phyloP scores from a whole-genome alignment of 306 rosid species.

The Fragaria nilgerrensis region DNA sequence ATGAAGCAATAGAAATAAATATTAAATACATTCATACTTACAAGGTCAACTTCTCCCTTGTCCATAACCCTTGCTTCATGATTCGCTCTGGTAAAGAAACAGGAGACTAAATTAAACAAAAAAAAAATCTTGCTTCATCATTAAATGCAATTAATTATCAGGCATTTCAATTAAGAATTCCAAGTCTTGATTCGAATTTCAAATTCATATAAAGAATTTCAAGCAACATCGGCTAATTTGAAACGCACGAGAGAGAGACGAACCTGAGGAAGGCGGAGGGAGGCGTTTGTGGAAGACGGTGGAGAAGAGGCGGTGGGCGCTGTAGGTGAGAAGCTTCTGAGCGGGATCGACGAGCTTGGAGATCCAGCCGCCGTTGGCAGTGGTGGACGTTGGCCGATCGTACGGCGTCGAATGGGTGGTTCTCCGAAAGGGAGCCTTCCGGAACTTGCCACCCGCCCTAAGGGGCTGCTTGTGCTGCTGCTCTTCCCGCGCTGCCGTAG shows the following conservation, averaged over 20 bases:
- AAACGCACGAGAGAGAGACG: background rate
- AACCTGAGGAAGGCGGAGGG: conserved; percentile 26
- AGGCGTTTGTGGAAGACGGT: conserved; percentile 78
- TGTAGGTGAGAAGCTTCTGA: conserved; percentile 57
- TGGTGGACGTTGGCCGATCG: conserved; percentile 66
- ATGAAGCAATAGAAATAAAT: too few species aligned
- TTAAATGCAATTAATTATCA: too few species aligned
- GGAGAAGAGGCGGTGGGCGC: conserved; percentile 72
- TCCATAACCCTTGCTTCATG: conserved; percentile 31
- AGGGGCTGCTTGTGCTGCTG: conserved; percentile 27
- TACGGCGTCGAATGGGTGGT: conserved; percentile 68
- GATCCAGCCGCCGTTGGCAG: conserved; percentile 58
- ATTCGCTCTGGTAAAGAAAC: conserved; percentile 41
- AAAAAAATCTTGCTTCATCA: background rate
- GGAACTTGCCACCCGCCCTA: conserved; percentile 85
- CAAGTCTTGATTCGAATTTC: background rate
- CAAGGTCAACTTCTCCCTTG: conserved; percentile 42
- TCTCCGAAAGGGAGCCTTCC: conserved; percentile 56
- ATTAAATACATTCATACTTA: conserved; percentile 31
- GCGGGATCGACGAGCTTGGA: conserved; percentile 92
- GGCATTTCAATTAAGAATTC: background rate
- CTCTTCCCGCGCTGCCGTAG: conserved; percentile 59
- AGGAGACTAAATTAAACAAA: background rate
- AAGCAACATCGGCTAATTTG: background rate
- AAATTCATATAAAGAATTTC: background rate